These are phyloP conservation scores for Rhodotorula sp. DNA, from an alignment of 1,284 basidiomycete genomes.

Conservation along the genomic window DNA sequence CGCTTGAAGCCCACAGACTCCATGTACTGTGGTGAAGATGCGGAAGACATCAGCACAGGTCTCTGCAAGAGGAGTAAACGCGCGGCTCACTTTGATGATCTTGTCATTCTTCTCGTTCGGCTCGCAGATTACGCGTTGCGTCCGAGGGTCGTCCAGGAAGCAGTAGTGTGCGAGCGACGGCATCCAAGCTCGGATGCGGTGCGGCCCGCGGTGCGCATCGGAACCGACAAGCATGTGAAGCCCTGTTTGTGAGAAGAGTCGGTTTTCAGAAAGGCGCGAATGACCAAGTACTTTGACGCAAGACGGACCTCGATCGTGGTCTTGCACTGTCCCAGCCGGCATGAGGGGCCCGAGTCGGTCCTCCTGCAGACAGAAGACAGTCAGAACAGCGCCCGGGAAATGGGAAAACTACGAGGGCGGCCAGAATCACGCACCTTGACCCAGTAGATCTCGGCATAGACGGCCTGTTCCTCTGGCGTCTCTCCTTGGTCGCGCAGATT, in stretches of 20 bases:
- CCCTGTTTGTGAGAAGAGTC: constrained; percentile 51
- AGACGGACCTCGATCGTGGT: constrained; percentile 58
- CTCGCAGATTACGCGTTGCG: constrained; percentile 55
- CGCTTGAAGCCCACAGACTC: constrained; percentile 41
- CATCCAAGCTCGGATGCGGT: constrained; percentile 55
- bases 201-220: constrained; percentile 36
- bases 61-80: neutral
- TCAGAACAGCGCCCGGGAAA: too few species aligned
- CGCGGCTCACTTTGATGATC: constrained; percentile 33
- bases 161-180: constrained; percentile 55
- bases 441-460: constrained; percentile 59
- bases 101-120: constrained; percentile 49
- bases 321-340: constrained; percentile 45
- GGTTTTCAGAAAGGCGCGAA: neutral
- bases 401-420: too few species aligned
- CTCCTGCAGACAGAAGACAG: constrained; percentile 43
- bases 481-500: constrained; percentile 25
- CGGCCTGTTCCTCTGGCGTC: constrained; percentile 59
- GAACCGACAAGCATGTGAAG: constrained; percentile 44
- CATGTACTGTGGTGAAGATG: constrained; percentile 33
- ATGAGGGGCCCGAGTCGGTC: constrained; percentile 43
- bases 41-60: neutral
- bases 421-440: constrained; percentile 47
- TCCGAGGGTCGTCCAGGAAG: constrained; percentile 57
- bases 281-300: constrained; percentile 42